phyloP scores from a whole-genome alignment of 2,329 filamentous ascomycete species.

The Scedosporium boydii region DNA sequence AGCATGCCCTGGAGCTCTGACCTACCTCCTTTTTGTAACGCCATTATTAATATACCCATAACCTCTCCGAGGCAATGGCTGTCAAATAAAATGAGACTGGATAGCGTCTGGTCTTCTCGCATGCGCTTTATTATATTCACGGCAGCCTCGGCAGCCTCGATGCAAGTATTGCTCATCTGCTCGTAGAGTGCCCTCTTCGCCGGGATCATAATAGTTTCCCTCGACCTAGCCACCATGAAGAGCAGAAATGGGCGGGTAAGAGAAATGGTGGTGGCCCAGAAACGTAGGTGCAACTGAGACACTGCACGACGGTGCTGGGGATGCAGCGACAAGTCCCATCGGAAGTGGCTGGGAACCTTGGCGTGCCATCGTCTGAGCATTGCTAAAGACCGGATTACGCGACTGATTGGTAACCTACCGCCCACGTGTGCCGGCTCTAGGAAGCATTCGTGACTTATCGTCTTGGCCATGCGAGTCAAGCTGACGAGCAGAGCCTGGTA shows the following conservation, averaged over 20 bases:
- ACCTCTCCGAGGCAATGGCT: background rate
- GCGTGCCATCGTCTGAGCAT: background rate
- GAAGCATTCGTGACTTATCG: slow-evolving; percentile 1
- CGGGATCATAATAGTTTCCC: background rate
- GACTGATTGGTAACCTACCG: background rate
- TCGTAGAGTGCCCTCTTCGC: background rate
- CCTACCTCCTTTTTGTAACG: background rate
- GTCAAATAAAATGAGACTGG: slow-evolving; percentile 1
- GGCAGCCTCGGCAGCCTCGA: slow-evolving; percentile 1
- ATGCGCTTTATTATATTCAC: background rate
- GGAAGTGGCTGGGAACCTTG: background rate
- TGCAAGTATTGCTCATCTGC: slow-evolving; percentile 1
- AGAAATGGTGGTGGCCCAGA: background rate
- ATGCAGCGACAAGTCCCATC: background rate
- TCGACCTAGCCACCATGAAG: background rate
- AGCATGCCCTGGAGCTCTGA: background rate
- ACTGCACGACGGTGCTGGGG: slow-evolving; percentile 2
- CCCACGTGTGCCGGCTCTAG: background rate
- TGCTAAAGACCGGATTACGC: background rate
- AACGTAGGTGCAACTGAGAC: background rate
- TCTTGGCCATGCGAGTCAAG: background rate
- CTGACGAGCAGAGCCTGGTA: slow-evolving; percentile 1
- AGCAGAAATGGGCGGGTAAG: slow-evolving; percentile 1
- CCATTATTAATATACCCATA: slow-evolving; percentile 1
- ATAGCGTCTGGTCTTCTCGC: background rate